These are phyloP conservation scores for Cercospora beticola DNA, from an alignment of 2,329 filamentous ascomycete species.

Conservation along the genomic window DNA sequence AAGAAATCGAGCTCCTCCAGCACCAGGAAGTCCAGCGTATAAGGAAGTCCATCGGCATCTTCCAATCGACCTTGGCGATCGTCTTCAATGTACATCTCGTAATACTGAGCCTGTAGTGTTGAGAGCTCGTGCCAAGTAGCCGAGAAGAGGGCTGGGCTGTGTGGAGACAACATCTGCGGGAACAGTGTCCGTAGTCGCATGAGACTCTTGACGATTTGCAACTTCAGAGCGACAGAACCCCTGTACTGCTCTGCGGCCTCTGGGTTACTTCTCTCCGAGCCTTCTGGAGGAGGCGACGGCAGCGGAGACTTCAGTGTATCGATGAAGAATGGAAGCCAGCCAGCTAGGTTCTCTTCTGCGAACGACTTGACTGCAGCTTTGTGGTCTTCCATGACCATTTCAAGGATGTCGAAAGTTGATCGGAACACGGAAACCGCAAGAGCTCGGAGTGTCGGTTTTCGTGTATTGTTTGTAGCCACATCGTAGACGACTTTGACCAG, in stretches of 20 bases:
- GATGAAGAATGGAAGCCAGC: slow-evolving; percentile 90
- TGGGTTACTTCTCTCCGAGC: slow-evolving; percentile 60
- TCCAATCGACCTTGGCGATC: slow-evolving; percentile 85
- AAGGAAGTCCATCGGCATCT: slow-evolving; percentile 86
- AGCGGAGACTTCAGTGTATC: slow-evolving; percentile 72
- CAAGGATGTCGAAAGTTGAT: slow-evolving; percentile 88
- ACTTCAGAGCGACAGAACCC: slow-evolving; percentile 79
- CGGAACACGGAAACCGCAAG: slow-evolving; percentile 88
- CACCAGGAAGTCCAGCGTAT: slow-evolving; percentile 89
- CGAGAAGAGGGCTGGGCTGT: slow-evolving; percentile 79
- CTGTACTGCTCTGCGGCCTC: slow-evolving; percentile 68
- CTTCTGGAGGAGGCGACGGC: slow-evolving; percentile 59
- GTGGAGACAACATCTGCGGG: slow-evolving; percentile 74
- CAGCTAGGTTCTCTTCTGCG: slow-evolving; percentile 74
- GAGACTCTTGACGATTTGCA: slow-evolving; percentile 87
- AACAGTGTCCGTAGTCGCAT: slow-evolving; percentile 87
- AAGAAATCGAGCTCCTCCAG: slow-evolving; percentile 94
- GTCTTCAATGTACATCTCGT: slow-evolving; percentile 79
- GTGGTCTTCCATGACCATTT: slow-evolving; percentile 95
- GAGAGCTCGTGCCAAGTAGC: slow-evolving; percentile 87
- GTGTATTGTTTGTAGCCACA: slow-evolving; percentile 72
- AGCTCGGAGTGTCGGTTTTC: slow-evolving; percentile 71
- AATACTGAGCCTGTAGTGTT: slow-evolving; percentile 69
- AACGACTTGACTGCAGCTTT: slow-evolving; percentile 82
- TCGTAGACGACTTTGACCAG: slow-evolving; percentile 82